phyloP scores from a whole-genome alignment of 495 filamentous ascomycete species.

The Aspergillus homomorphus region DNA sequence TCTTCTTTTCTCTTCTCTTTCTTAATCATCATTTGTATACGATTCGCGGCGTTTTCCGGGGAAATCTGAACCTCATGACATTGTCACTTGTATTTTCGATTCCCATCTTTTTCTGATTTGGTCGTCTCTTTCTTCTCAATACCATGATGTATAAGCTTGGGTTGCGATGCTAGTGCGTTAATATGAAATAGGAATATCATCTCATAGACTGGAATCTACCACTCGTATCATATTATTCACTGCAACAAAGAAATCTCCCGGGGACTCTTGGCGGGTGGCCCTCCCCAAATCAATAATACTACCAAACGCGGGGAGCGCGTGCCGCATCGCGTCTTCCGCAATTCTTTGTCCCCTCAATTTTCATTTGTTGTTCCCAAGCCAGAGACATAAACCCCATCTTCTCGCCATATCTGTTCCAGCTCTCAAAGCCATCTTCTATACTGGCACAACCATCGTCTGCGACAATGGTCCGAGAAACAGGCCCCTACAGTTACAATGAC shows the following conservation, averaged over 20 bases:
- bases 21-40: background rate
- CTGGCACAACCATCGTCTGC: background rate
- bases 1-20: constrained; percentile 11
- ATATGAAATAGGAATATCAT: background rate
- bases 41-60: background rate
- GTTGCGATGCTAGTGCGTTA: background rate
- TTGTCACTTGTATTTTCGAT: background rate
- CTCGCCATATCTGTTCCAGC: background rate
- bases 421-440: background rate
- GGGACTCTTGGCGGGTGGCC: background rate
- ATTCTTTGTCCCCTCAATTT: constrained; percentile 6
- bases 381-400: background rate
- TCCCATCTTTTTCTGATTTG: background rate
- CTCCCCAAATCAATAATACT: background rate
- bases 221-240: background rate
- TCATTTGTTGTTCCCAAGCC: background rate
- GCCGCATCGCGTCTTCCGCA: constrained; percentile 9
- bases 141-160: background rate
- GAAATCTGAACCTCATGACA: background rate
- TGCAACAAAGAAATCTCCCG: background rate
- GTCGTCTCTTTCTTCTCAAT: background rate
- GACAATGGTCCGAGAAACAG: constrained; percentile 1
- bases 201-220: background rate
- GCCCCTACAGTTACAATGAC: constrained; percentile 48
- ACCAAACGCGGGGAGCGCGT: background rate